Evolutionary conservation across 495 filamentous ascomycete genomes (phyloP).

Genomic region (Neurospora tetraspora): DNA sequence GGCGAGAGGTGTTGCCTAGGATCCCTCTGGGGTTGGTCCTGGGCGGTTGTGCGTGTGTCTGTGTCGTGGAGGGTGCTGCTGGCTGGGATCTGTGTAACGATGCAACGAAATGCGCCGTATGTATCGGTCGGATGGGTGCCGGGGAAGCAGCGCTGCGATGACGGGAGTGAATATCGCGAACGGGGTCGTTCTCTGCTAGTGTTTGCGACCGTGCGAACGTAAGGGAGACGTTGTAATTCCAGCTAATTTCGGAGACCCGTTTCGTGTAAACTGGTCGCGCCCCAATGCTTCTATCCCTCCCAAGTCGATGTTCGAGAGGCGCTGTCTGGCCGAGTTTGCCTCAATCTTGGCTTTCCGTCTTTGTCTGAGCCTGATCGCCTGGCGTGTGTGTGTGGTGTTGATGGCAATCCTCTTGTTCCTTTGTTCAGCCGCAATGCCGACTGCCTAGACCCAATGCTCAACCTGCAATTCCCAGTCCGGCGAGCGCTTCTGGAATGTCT

Average conservation of each 20-base stretch:
- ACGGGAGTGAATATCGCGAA: not conserved
- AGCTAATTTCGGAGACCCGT: not conserved
- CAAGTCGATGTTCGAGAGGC: not conserved
- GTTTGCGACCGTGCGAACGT: conserved; percentile 1
- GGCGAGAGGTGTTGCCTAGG: conserved; percentile 2
- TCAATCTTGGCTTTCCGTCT: not conserved
- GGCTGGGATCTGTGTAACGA: conserved; percentile 22
- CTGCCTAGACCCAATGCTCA: not conserved
- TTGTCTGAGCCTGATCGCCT: not conserved
- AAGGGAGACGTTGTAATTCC: not conserved
- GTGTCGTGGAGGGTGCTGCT: not conserved
- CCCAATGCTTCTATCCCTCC: not conserved
- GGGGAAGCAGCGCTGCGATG: not conserved
- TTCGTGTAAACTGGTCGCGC: not conserved
- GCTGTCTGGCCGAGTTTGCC: not conserved
- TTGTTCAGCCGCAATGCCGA: not conserved
- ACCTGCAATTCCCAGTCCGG: not conserved
- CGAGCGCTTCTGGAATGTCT: not conserved
- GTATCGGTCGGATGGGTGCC: conserved; percentile 1
- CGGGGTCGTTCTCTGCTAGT: not conserved
- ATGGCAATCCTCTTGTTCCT: not conserved
- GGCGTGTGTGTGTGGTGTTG: not conserved
- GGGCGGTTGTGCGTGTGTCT: not conserved
- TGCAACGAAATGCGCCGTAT: conserved; percentile 8
- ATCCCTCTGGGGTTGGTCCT: conserved; percentile 13